Conservation (phyloP, 495 filamentous ascomycete species). For the Penicillium lagena region DNA sequence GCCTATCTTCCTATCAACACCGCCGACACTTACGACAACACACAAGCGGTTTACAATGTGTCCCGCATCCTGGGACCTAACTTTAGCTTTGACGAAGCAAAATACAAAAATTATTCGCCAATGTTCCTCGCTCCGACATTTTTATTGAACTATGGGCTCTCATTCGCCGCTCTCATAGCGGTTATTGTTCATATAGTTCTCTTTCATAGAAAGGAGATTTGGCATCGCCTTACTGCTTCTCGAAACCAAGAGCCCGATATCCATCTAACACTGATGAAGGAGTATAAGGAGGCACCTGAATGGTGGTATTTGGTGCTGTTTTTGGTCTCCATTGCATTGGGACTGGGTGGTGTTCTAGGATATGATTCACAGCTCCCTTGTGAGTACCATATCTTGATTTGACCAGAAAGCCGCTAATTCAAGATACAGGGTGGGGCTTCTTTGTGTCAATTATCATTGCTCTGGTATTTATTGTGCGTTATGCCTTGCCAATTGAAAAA, state of each 20-base stretch:
- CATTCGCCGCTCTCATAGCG: constrained; percentile 54
- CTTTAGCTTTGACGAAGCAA: constrained; percentile 45
- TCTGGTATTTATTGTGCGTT: constrained; percentile 15
- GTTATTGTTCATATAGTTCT: constrained; percentile 52
- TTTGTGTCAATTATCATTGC: constrained; percentile 39
- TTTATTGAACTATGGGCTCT: constrained; percentile 53
- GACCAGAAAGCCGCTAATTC: not conserved
- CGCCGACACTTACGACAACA: constrained; percentile 56
- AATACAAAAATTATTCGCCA: constrained; percentile 55
- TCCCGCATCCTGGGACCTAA: constrained; percentile 42
- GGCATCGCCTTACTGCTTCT: constrained; percentile 46
- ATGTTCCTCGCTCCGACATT: constrained; percentile 59
- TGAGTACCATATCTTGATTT: not conserved
- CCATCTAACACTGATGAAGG: constrained; percentile 18
- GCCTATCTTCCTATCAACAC: constrained; percentile 54
- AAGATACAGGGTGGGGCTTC: constrained; percentile 47
- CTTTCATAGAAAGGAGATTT: constrained; percentile 51
- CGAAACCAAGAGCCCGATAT: constrained; percentile 46
- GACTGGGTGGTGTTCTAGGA: constrained; percentile 45
- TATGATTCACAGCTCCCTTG: constrained; percentile 51
- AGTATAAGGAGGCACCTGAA: constrained; percentile 18
- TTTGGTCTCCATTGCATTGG: constrained; percentile 39
- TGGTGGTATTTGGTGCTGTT: constrained; percentile 20
- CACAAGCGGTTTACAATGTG: constrained; percentile 47
- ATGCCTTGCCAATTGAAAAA: not conserved